These are phyloP conservation scores for Thamnidium elegans DNA, from an alignment of 192 early-diverging fungal genomes.

Conservation along the genomic window DNA sequence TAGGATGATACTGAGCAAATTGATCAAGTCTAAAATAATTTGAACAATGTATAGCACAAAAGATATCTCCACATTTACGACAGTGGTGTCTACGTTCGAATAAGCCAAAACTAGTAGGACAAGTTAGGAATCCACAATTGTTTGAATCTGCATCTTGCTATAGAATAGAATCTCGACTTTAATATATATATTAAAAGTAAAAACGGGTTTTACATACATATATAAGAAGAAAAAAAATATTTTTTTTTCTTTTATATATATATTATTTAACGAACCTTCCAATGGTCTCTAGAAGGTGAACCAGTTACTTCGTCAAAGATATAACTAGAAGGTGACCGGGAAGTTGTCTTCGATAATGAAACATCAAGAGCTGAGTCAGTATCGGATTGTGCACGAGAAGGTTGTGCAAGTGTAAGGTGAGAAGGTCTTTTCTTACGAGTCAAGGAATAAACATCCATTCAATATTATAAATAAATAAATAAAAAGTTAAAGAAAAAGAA, in stretches of 20 bases:
- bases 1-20: slow-evolving; percentile 25
- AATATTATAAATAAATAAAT: neutral
- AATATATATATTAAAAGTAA: neutral
- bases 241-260: neutral
- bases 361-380: slow-evolving; percentile 14
- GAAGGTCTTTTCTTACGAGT: slow-evolving; percentile 28
- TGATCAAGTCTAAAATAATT: slow-evolving; percentile 37
- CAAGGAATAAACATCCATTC: slow-evolving; percentile 29
- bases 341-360: slow-evolving; percentile 3
- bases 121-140: slow-evolving; percentile 23
- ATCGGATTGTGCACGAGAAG: slow-evolving; percentile 8
- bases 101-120: slow-evolving; percentile 23
- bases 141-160: slow-evolving; percentile 31
- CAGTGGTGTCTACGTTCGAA: slow-evolving; percentile 41
- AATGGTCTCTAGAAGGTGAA: slow-evolving; percentile 20
- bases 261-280: slow-evolving; percentile 18
- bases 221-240: neutral
- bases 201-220: no score
- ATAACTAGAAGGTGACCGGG: neutral
- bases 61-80: slow-evolving; percentile 36
- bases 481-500: neutral
- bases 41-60: slow-evolving; percentile 34
- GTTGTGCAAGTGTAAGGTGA: slow-evolving; percentile 22
- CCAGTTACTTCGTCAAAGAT: slow-evolving; percentile 11
- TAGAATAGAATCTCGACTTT: neutral